Evolutionary conservation across 768 basidiomycete genomes (phyloP), one percentile per base, ranked within the genome.

Genomic region (Hericium erinaceus): DNA sequence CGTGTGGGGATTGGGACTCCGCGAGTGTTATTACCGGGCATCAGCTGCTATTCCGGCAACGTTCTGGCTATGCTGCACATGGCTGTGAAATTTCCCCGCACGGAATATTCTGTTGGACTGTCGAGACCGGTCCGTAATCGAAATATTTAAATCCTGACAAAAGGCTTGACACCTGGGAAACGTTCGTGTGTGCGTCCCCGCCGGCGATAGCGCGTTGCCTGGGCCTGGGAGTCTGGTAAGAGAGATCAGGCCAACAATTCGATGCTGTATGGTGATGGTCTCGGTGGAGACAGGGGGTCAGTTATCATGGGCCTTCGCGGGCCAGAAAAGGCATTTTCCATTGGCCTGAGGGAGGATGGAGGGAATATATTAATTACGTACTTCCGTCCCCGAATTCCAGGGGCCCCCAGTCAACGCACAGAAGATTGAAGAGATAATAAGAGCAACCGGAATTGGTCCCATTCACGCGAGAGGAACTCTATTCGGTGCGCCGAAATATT

Each of bases 391-490:
- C 58, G 59, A 52, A 38, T 63, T 61, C 62, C 62, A 63, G 62
- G 61, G 62, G 58, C 62, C 62, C 58, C 58, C 62, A 57, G 56
- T 52, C 54, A 57, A 57, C 60, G 61, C 60, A 56, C 51, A 58
- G 62, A 61, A 61, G 57, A 55, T 57, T 52, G 54, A 58, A 39
- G 9, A 54, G 59, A 60, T 54, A 61, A 61, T 74, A 78, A 75
- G 55, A 59, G 58, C 56, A 72, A 70, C 73, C 73, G 67, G 68
- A 71, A 77, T 78, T 78, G 73, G 75, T 65, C 52, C 56, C 60
- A 60, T 64, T 64, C 80, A 82, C 79, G 80, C 82, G 79, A 81
- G 77, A 70, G 75, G 78, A 83, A 84, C 77, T 83, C 82, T 82
- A 82, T 77, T 75, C 62, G 54, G 54, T 56, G 56, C 54, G 57